Base-by-base conservation (phyloP, 176 grass and related monocot species). In the Microstegium vimineum region DNA sequence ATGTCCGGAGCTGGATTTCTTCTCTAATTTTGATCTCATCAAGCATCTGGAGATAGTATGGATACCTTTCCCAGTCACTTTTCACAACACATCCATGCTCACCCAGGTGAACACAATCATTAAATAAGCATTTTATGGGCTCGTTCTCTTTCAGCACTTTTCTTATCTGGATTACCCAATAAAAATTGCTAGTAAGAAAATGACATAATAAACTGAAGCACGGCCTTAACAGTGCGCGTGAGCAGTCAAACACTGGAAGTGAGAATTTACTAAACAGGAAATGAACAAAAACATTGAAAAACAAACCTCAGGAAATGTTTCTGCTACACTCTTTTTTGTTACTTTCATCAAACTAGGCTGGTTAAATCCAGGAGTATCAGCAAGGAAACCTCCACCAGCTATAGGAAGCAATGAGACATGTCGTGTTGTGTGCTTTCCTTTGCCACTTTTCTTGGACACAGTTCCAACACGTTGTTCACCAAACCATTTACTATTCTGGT, bases 11-110 rank as follows among this genome's bases (percentile, higher is more conserved):
- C 62, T 98, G 95, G 71, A 98, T 91, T 51, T 92, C 91, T 82
- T 95, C 92, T 84, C 92, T 93, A 22, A 94, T 93, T 90, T 92
- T 98, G 75, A 95, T 98, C 82, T 98, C 95, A 89, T 98, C 95
- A 84, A 98, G 90, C 81, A 98, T 90, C 65, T 98, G 95, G 38
- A 94, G 85, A 88, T 98, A 98, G 78, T 94, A 94, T 57, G 90
- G 84, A 71, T 98, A 98, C 69, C 95, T 98, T 89, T 98, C 95
- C 95, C 92, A 98, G 28, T 98, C 92, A 66, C 82, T 87, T 76
- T 93, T 94, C 61, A 94, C 90, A 40, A 90, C 82, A 78, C 92
- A 98, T 78, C 95, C 95, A 81, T 62, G 92, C 79, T 98, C 92
- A 57, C 95, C 95, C 63, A 98, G 60, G 82, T 98, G 95, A 68